Conservation (phyloP, 352 stramenopile species). For the Globisporangium viniferum region DNA sequence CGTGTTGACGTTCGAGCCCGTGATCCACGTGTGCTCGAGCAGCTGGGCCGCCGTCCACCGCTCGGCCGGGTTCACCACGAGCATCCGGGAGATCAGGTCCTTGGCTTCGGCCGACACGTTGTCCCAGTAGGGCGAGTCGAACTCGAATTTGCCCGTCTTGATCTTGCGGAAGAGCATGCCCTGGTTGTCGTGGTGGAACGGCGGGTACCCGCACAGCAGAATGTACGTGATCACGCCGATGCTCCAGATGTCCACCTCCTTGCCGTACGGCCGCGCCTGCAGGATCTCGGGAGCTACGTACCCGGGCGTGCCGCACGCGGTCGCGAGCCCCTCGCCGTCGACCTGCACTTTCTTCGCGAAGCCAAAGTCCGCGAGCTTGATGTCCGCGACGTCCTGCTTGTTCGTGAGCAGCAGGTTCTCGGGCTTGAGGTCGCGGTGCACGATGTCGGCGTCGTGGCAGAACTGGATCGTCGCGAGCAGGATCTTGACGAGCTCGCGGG, state of each 20-base stretch:
- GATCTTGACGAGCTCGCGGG: slow-evolving; percentile 71
- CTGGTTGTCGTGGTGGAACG: slow-evolving; percentile 92
- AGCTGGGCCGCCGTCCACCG: slow-evolving; percentile 74
- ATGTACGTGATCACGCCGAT: slow-evolving; percentile 91
- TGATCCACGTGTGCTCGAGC: slow-evolving; percentile 89
- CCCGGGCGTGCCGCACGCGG: slow-evolving; percentile 67
- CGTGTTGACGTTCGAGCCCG: slow-evolving; percentile 52
- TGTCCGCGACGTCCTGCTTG: slow-evolving; percentile 70
- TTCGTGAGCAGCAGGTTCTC: slow-evolving; percentile 93
- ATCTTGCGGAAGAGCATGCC: slow-evolving; percentile 77
- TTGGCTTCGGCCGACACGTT: slow-evolving; percentile 71
- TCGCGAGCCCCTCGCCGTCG: slow-evolving; percentile 48
- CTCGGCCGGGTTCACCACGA: slow-evolving; percentile 82
- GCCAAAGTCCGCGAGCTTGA: slow-evolving; percentile 83
- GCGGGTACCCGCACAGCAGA: slow-evolving; percentile 79
- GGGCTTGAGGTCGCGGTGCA: slow-evolving; percentile 95
- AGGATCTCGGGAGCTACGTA: slow-evolving; percentile 87
- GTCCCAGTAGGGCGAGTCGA: slow-evolving; percentile 82
- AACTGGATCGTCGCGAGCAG: slow-evolving; percentile 82
- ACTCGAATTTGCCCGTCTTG: slow-evolving; percentile 65
- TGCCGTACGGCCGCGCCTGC: slow-evolving; percentile 68
- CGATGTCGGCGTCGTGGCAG: slow-evolving; percentile 84
- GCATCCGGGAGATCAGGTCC: slow-evolving; percentile 89
- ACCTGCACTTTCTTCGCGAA: slow-evolving; percentile 77
- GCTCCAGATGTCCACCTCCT: slow-evolving; percentile 86